Percentiles rank a stretch among this genome's conserved stretches.
Conservation (phyloP, 257 asterid genomes). For the Handroanthus guayacan region DNA sequence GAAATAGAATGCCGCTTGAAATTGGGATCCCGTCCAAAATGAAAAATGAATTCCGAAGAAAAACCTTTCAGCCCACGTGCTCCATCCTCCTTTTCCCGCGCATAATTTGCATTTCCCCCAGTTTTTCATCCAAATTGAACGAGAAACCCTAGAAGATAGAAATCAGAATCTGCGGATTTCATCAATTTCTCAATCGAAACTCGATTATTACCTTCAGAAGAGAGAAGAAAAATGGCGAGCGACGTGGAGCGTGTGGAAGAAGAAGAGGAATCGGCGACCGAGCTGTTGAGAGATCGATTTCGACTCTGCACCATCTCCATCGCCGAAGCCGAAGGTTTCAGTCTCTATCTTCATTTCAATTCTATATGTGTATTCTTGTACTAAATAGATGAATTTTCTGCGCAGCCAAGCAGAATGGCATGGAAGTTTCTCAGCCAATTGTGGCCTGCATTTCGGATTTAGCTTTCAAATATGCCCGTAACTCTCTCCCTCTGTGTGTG, state of each 20-base stretch:
- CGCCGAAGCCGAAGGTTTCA: slow-evolving; percentile 83
- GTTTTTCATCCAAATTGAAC: slow-evolving; percentile 7
- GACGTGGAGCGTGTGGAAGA: slow-evolving; percentile 72
- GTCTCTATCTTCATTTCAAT: background rate
- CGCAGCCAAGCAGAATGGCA: slow-evolving; percentile 72
- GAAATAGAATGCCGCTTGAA: too few species aligned
- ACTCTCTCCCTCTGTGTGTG: slow-evolving; percentile 20
- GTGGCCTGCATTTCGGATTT: slow-evolving; percentile 81
- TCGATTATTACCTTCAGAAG: background rate
- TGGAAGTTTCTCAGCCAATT: slow-evolving; percentile 86
- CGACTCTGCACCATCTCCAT: slow-evolving; percentile 79
- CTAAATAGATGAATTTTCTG: background rate
- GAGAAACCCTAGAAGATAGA: slow-evolving; percentile 35
- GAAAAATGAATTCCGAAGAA: too few species aligned
- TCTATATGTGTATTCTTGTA: background rate
- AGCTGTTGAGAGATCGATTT: slow-evolving; percentile 78
- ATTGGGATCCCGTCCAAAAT: too few species aligned
- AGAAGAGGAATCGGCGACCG: slow-evolving; percentile 74
- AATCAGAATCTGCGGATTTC: slow-evolving; percentile 27
- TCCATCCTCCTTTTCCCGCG: slow-evolving; percentile 46
- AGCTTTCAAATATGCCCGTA: slow-evolving; percentile 91
- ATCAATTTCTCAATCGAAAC: slow-evolving; percentile 4
- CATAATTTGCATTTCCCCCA: slow-evolving; percentile 31
- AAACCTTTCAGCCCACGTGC: background rate
- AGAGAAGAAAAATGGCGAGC: slow-evolving; percentile 47